Evolutionary conservation across 2,329 filamentous ascomycete species (phyloP).

Genomic region (Lasiodiplodia gonubiensis): DNA sequence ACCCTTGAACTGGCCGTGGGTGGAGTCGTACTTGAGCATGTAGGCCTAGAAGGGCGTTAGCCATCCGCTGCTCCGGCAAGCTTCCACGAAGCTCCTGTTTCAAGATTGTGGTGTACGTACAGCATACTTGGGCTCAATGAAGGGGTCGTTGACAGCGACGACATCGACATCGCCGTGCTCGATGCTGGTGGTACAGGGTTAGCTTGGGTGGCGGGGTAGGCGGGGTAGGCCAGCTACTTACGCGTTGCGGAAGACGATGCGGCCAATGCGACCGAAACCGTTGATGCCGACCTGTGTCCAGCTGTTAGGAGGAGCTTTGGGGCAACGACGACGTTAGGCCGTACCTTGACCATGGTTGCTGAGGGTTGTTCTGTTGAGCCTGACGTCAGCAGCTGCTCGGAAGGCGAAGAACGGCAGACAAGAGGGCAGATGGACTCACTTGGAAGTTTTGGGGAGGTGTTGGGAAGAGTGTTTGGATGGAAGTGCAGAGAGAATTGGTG

Average conservation of each 20-base stretch:
- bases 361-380: slow-evolving; percentile 18
- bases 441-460: neutral
- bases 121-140: slow-evolving; percentile 97
- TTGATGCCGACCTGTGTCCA: slow-evolving; percentile 90
- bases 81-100: neutral
- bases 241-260: slow-evolving; percentile 99
- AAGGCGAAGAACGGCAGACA: neutral
- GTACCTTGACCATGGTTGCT: slow-evolving; percentile 55
- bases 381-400: slow-evolving; percentile 20
- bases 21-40: slow-evolving; percentile 99
- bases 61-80: slow-evolving; percentile 21
- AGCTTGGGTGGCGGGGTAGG: slow-evolving; percentile 21
- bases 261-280: slow-evolving; percentile 99
- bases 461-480: neutral
- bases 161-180: slow-evolving; percentile 89
- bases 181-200: slow-evolving; percentile 57
- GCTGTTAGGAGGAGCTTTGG: slow-evolving; percentile 19
- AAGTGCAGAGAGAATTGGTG: neutral
- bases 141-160: slow-evolving; percentile 98
- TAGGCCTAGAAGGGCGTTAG: slow-evolving; percentile 71
- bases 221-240: slow-evolving; percentile 51
- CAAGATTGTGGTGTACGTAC: slow-evolving; percentile 64
- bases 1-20: slow-evolving; percentile 96
- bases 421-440: slow-evolving; percentile 1
- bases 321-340: slow-evolving; percentile 35